A percentile compares a stretch with the other conserved stretches of the same genome.
These are phyloP conservation scores for Penicillium sclerotiorum DNA, from an alignment of 2,329 filamentous ascomycete species.

Conservation along the genomic window DNA sequence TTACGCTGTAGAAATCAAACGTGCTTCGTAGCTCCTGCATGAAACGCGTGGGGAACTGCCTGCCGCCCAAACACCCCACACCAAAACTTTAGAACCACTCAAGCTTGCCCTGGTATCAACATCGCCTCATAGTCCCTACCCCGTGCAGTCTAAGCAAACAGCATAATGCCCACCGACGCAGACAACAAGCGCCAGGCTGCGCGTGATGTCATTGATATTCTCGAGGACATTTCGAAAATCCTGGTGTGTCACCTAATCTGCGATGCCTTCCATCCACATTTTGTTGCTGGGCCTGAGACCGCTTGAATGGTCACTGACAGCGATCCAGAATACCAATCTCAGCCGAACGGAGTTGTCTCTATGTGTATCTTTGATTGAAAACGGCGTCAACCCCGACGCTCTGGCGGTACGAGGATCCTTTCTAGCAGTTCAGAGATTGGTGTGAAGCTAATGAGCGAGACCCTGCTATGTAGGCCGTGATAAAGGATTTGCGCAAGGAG, in stretches of 20 bases:
- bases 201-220: conserved; percentile 54
- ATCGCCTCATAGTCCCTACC: conserved; percentile 4
- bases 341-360: conserved; percentile 89
- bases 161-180: conserved; percentile 42
- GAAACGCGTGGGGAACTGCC: too few species aligned
- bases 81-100: too few species aligned
- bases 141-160: conserved; percentile 5
- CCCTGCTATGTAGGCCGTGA: conserved; percentile 42
- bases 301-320: not conserved
- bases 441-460: too few species aligned
- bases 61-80: not conserved
- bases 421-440: not conserved
- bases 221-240: conserved; percentile 53
- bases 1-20: too few species aligned
- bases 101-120: conserved; percentile 7
- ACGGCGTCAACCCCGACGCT: conserved; percentile 93
- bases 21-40: too few species aligned
- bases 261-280: not conserved
- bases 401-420: conserved; percentile 70
- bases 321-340: conserved; percentile 80
- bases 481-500: conserved; percentile 50
- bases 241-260: conserved; percentile 37
- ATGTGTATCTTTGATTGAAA: conserved; percentile 95
- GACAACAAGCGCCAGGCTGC: conserved; percentile 54
- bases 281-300: not conserved